phyloP scores from a whole-genome alignment of 2,329 filamentous ascomycete genomes.

The Calonectria ilicicola region DNA sequence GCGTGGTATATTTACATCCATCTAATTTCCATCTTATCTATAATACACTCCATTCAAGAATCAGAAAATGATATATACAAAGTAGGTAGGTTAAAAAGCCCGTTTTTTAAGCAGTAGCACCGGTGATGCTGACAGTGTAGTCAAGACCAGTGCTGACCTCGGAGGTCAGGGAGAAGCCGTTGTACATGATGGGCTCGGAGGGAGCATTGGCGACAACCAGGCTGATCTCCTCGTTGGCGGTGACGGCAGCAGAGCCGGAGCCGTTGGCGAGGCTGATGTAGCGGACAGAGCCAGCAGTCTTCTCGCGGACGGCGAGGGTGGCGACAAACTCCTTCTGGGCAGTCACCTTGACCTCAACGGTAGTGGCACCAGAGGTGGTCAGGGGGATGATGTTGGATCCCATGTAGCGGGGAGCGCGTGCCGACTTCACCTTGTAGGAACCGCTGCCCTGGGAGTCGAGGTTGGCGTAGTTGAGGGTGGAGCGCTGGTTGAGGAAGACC shows the following conservation, averaged over 20 bases:
- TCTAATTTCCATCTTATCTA: not conserved
- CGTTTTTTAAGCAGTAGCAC: constrained; percentile 39
- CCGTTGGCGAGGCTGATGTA: constrained; percentile 53
- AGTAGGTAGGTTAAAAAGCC: not conserved
- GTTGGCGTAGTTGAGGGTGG: constrained; percentile 55
- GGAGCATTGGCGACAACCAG: constrained; percentile 64
- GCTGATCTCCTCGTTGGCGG: constrained; percentile 55
- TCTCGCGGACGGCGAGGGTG: constrained; percentile 52
- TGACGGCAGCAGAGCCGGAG: constrained; percentile 48
- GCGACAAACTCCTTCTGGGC: constrained; percentile 53
- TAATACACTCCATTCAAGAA: not conserved
- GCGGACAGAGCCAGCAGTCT: constrained; percentile 39
- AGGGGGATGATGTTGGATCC: constrained; percentile 62
- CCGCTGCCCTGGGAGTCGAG: constrained; percentile 51
- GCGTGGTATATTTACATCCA: not conserved
- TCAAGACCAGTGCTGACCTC: constrained; percentile 53
- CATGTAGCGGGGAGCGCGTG: constrained; percentile 60
- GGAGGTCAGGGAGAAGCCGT: constrained; percentile 53
- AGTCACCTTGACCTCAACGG: constrained; percentile 49
- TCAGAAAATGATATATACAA: not conserved
- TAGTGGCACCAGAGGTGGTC: constrained; percentile 45
- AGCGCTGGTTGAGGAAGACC: constrained; percentile 51
- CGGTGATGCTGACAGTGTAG: constrained; percentile 51
- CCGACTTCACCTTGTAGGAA: constrained; percentile 56
- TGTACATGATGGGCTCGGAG: constrained; percentile 54